Conservation (phyloP, 495 filamentous ascomycete genomes). For the Neurospora discreta region DNA sequence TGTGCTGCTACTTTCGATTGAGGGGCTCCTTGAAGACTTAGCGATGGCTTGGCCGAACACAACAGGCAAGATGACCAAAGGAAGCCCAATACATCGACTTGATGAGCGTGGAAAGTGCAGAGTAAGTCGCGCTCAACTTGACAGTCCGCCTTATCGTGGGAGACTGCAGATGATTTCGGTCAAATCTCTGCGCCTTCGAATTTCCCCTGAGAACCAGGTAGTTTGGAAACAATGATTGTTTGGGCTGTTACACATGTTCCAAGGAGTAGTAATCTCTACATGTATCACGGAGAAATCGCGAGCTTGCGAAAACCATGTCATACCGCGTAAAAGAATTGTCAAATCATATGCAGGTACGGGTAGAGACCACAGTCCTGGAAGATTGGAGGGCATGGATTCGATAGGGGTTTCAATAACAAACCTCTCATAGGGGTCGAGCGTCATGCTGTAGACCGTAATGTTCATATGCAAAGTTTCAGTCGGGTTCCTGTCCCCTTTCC, state of each 20-base stretch:
- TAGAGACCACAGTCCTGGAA: background rate
- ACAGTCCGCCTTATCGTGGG: background rate
- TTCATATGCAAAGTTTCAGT: background rate
- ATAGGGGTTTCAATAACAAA: background rate
- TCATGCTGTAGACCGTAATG: background rate
- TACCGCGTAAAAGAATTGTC: background rate
- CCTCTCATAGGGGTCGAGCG: background rate
- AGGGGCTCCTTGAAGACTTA: background rate
- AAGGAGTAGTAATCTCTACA: background rate
- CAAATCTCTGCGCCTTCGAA: background rate
- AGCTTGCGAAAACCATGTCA: background rate
- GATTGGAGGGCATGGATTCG: background rate
- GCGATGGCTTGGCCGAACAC: background rate
- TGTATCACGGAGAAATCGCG: background rate
- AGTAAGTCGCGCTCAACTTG: background rate
- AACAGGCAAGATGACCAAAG: background rate
- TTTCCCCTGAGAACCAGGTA: background rate
- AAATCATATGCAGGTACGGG: background rate
- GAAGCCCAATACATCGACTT: background rate
- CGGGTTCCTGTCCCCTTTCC: background rate
- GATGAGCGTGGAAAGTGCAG: background rate
- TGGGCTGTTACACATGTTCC: background rate
- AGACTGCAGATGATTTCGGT: background rate
- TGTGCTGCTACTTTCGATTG: background rate
- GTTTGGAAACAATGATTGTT: background rate